A percentile compares a stretch with the other conserved stretches of the same genome.
phyloP scores from a whole-genome alignment of 1,284 basidiomycete species.

The Pulveroboletus sp. region DNA sequence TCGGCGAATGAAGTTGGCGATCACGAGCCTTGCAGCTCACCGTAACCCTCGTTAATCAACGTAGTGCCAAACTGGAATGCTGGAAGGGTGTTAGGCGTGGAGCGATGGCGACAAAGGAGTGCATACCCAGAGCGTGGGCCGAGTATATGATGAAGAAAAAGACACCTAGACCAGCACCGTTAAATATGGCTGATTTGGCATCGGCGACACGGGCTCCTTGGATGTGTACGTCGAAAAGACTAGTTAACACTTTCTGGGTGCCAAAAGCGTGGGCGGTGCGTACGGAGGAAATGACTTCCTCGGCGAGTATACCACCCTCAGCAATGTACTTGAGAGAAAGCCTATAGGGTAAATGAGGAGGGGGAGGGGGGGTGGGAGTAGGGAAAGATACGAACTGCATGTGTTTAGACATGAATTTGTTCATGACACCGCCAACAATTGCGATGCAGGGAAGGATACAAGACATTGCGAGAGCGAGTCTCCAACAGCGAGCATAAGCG shows the following conservation, averaged over 20 bases:
- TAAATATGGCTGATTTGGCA: conserved; percentile 63
- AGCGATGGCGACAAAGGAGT: neutral
- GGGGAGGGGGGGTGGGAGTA: neutral
- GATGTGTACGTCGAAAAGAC: conserved; percentile 73
- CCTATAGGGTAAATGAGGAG: conserved; percentile 34
- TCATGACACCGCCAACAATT: conserved; percentile 79
- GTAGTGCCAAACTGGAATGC: conserved; percentile 85
- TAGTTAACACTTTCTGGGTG: conserved; percentile 68
- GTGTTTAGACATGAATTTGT: conserved; percentile 70
- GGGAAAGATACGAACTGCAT: conserved; percentile 56
- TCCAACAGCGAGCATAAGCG: conserved; percentile 75
- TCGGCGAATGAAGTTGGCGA: neutral
- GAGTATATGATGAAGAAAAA: conserved; percentile 85
- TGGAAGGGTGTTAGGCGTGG: conserved; percentile 24
- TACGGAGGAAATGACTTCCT: conserved; percentile 90
- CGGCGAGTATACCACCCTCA: conserved; percentile 84
- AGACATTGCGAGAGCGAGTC: conserved; percentile 83
- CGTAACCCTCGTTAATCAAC: conserved; percentile 66
- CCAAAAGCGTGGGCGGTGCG: conserved; percentile 96
- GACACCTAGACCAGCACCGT: conserved; percentile 67
- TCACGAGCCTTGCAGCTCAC: conserved; percentile 35
- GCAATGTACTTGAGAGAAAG: conserved; percentile 76
- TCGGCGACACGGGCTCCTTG: conserved; percentile 59
- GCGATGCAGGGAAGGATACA: conserved; percentile 89
- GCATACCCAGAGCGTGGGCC: conserved; percentile 64